Evolutionary conservation across 805 yeast genomes (phyloP), one percentile per base, ranked within the genome.

Genomic region (Metschnikowia picachoensis): DNA sequence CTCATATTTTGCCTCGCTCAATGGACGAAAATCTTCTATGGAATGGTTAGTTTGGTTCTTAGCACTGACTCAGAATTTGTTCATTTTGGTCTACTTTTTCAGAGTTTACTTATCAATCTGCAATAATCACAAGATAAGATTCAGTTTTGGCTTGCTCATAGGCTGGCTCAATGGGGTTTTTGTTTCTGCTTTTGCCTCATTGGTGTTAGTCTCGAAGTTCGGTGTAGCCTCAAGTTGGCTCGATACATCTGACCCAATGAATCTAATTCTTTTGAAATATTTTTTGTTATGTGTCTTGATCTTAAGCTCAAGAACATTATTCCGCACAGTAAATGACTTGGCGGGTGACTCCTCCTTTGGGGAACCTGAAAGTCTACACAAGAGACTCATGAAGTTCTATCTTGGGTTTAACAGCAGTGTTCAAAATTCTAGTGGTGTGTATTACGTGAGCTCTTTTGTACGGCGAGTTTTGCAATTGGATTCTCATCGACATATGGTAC

Each of bases 131-230:
- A 64, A 63, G 39, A 58, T 71, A 11, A 52, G 70, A 28, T 67
- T 72, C 3, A 64, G 54, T 43, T 35, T 66, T 9, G 75, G 76
- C 0, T 53, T 71, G 16, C 29, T 71, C 10, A 36, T 61, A 17
- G 74, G 72, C 3, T 71, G 76, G 76, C 34, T 63, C 5, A 54
- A 58, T 5, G 62, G 61, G 25, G 59, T 59, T 0, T 15, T 59
- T 8, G 43, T 68, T 1, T 55, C 68, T 4, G 37, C 59, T 8
- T 50, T 64, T 6, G 68, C 71, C 1, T 52, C 74, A 0, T 28
- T 68, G 7, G 44, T 63, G n/a, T 51, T 59, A 2, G 33, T 37
- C 4, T 30, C 55, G 3, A 51, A 54, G 30, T 58, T 61, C 39
- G 68, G 63, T 41, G 6, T 53, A 56, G 39, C 59, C 59, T 30